These are phyloP conservation scores for Candida insectalens DNA, from an alignment of 805 yeast genomes.

Conservation along the genomic window DNA sequence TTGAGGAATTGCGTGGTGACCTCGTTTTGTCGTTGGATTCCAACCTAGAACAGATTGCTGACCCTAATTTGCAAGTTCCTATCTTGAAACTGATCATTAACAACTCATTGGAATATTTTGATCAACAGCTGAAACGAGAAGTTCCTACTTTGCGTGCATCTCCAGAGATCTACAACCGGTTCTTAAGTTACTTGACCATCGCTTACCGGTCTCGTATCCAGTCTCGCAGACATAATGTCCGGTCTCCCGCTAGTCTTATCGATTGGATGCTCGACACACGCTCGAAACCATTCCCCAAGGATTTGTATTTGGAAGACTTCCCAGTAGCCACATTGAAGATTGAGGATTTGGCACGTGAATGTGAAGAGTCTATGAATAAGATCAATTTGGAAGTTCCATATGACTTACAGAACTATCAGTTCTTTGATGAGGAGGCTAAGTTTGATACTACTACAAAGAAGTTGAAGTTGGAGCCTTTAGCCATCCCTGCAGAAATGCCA, in stretches of 20 bases:
- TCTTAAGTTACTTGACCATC: conserved; percentile 13
- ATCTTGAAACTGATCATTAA: conserved; percentile 34
- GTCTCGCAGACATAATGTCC: conserved; percentile 6
- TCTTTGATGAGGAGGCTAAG: conserved; percentile 5
- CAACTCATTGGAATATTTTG: conserved; percentile 36
- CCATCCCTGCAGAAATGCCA: conserved; percentile 2
- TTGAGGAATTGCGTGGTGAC: conserved; percentile 29
- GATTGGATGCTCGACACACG: conserved; percentile 18
- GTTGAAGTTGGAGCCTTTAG: conserved; percentile 1
- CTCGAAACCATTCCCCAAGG: conserved; percentile 12
- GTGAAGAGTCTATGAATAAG: conserved; percentile 11
- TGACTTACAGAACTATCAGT: conserved; percentile 9
- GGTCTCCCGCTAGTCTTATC: conserved; percentile 12
- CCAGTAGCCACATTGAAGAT: conserved; percentile 4
- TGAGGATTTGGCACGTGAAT: conserved; percentile 8
- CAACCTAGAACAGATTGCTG: conserved; percentile 8
- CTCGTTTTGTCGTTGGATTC: conserved; percentile 42
- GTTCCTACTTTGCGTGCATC: conserved; percentile 4
- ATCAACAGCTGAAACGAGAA: conserved; percentile 10
- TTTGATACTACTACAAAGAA: conserved; percentile 15
- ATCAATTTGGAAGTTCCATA: conserved; percentile 8
- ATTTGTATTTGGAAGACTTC: conserved; percentile 9
- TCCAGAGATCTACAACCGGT: conserved; percentile 8
- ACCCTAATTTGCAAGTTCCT: conserved; percentile 24
- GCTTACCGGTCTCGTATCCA: conserved; percentile 8